Evolutionary conservation across 805 yeast genomes (phyloP).

Genomic region (Pichia nanzhaoensis): DNA sequence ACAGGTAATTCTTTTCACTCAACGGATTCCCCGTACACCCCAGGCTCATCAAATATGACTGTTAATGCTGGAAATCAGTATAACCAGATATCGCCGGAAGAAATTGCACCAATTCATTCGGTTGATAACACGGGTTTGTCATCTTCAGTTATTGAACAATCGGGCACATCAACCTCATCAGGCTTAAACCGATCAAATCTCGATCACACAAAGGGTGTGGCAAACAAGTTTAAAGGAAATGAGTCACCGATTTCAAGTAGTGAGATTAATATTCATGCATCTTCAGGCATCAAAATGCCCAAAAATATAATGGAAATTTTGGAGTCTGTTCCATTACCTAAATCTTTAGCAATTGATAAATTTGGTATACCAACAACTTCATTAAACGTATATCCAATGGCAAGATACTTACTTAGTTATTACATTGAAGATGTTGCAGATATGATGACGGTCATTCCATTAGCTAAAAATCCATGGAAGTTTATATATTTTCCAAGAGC

Average conservation of each 20-base stretch:
- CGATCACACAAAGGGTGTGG: constrained; percentile 10
- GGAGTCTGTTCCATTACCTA: constrained; percentile 36
- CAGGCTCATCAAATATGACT: constrained; percentile 7
- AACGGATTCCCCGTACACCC: not conserved
- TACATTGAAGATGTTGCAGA: constrained; percentile 75
- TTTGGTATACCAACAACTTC: constrained; percentile 54
- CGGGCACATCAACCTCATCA: not conserved
- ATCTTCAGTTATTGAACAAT: not conserved
- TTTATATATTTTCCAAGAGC: constrained; percentile 83
- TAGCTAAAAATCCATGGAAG: constrained; percentile 81
- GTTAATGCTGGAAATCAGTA: not conserved
- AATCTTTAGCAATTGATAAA: constrained; percentile 35
- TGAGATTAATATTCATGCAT: constrained; percentile 27
- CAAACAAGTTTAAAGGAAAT: constrained; percentile 12
- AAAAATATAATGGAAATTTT: constrained; percentile 46
- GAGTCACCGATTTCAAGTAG: constrained; percentile 25
- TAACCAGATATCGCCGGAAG: constrained; percentile 6
- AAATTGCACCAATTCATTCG: constrained; percentile 4
- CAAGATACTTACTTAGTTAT: constrained; percentile 64
- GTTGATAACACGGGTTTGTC: constrained; percentile 1
- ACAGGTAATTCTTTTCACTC: not conserved
- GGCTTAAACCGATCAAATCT: constrained; percentile 7
- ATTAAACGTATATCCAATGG: constrained; percentile 57
- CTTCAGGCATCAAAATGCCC: constrained; percentile 41
- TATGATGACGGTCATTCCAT: constrained; percentile 55